Base-by-base conservation (phyloP, 2,329 filamentous ascomycete genomes). In the Coniochaeta sp. region DNA sequence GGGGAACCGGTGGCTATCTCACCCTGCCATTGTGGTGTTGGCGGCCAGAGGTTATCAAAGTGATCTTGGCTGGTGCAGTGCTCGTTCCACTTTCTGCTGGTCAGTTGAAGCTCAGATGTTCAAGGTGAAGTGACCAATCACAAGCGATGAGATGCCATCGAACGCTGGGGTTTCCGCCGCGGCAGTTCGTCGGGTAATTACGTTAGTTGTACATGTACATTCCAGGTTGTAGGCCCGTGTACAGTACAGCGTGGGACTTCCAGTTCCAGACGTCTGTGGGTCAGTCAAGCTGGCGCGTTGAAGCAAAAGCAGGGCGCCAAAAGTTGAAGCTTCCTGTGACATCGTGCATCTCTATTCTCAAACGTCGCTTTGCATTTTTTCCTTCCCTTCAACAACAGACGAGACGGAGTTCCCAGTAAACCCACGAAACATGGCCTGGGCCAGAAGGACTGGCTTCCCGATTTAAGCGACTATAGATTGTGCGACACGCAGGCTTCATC, bases 1-100 rank as follows among this genome's bases (percentile, higher is more conserved):
- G 34, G 6, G 7, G 7, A 4, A 31, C 34, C 8, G 16, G 16
- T 28, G 47, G 22, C 22, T 36, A 36, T 14, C 65, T 52, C 61
- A 67, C 66, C 63, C 64, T 19, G 61, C 62, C 66, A 67, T 67
- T 33, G 33, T 55, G 43, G 4, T 47, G 38, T 24, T 47, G 43
- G 5, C 14, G 34, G 31, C 31, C 31, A 33, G 11, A 11, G 6
- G 31, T 22, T 5, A 11, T n/a, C n/a, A 22, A n/a, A 6, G 40
- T 22, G 3, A 31, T 8, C 50, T 54, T 54, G 31, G 31, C n/a
- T 33, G 31, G 11, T 33, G 6, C 31, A 11, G 31, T 33, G 31
- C 31, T 33, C 31, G 31, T 33, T 33, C 34, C 11, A 36, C 34
- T 36, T 36, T 36, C 11, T 36, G 34, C 31, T 33, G 31, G n/a